These are phyloP conservation scores for Colletotrichum siamense DNA, from an alignment of 2,329 filamentous ascomycete genomes.

Conservation along the genomic window DNA sequence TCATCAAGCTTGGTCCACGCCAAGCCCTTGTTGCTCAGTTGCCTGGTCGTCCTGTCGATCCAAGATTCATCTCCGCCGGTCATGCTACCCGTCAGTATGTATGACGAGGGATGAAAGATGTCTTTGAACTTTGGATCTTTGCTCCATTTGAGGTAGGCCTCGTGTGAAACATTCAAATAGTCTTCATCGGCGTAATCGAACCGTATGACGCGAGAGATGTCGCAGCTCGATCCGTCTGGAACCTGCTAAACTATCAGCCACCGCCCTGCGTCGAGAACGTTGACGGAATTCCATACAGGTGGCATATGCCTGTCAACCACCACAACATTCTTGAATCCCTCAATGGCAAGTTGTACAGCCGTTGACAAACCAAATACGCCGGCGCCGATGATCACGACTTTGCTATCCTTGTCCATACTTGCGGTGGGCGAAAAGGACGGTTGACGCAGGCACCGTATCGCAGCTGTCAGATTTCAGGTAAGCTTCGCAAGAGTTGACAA, in stretches of 20 bases:
- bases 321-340: slow-evolving; percentile 36
- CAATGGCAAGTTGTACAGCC: slow-evolving; percentile 27
- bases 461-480: not conserved
- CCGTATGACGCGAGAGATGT: slow-evolving; percentile 44
- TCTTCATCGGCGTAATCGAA: slow-evolving; percentile 68
- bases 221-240: slow-evolving; percentile 40
- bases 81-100: slow-evolving; percentile 15
- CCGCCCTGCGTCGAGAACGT: not conserved
- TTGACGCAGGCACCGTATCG: not conserved
- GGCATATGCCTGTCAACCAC: slow-evolving; percentile 38
- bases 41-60: not conserved
- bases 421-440: not conserved
- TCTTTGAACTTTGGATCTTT: slow-evolving; percentile 22
- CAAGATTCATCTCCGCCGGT: not conserved
- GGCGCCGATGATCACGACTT: slow-evolving; percentile 31
- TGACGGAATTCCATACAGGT: slow-evolving; percentile 22
- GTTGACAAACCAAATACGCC: slow-evolving; percentile 34
- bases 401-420: not conserved
- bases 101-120: not conserved
- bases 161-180: slow-evolving; percentile 60
- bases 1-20: not conserved
- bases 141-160: slow-evolving; percentile 35
- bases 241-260: slow-evolving; percentile 3
- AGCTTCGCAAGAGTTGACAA: not conserved
- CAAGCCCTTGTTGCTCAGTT: not conserved